A percentile compares a stretch with the other conserved stretches of the same genome.
These are phyloP conservation scores for Paspalum notatum DNA, from an alignment of 176 grass and related monocot genomes.

Conservation along the genomic window DNA sequence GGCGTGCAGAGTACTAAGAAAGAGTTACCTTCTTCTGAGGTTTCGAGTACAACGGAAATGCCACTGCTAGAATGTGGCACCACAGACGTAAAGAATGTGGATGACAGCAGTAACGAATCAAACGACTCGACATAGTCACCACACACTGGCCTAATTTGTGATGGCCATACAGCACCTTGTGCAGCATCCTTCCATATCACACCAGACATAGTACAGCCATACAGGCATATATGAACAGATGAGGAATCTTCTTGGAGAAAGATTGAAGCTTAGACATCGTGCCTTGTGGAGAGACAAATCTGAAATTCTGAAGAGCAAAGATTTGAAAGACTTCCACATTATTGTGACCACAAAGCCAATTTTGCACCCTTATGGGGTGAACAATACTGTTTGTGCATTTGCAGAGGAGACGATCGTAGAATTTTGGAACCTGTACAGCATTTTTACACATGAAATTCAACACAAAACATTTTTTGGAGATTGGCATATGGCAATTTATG, in stretches of 20 bases:
- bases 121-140: conserved; percentile 40
- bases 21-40: conserved; percentile 51
- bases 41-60: conserved; percentile 62
- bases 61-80: conserved; percentile 71
- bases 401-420: not conserved
- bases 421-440: conserved; percentile 14
- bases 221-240: conserved; percentile 15
- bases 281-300: not conserved
- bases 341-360: not conserved
- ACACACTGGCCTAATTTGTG: not conserved
- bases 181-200: conserved; percentile 3
- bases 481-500: not conserved
- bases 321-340: not conserved
- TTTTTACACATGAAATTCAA: conserved; percentile 4
- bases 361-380: conserved; percentile 3
- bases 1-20: conserved; percentile 75
- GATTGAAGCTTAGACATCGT: conserved; percentile 8
- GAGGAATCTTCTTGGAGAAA: conserved; percentile 28
- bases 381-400: conserved; percentile 32
- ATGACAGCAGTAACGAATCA: conserved; percentile 61
- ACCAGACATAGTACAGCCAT: conserved; percentile 4
- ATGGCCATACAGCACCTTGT: conserved; percentile 27
- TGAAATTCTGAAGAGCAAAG: conserved; percentile 34
- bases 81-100: conserved; percentile 57
- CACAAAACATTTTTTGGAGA: not conserved